These are phyloP conservation scores for Curvularia sp. DNA, from an alignment of 2,329 filamentous ascomycete species.

Conservation along the genomic window DNA sequence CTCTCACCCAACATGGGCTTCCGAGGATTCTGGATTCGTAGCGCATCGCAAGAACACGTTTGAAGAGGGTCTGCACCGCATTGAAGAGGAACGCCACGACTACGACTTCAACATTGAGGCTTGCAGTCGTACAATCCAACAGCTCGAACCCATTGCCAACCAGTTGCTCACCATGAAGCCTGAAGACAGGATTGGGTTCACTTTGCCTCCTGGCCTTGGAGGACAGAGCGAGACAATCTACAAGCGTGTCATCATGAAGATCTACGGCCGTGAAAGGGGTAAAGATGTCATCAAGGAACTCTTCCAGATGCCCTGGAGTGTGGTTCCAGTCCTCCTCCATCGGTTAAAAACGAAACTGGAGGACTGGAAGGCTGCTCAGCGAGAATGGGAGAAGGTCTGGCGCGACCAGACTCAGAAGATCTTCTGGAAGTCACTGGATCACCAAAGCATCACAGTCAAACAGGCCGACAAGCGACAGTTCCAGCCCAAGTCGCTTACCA, in stretches of 20 bases:
- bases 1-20: slow-evolving; percentile 98
- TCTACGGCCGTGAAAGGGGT: slow-evolving; percentile 86
- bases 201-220: slow-evolving; percentile 81
- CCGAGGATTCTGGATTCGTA: slow-evolving; percentile 96
- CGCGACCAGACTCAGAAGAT: slow-evolving; percentile 92
- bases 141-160: slow-evolving; percentile 92
- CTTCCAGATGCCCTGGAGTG: slow-evolving; percentile 81
- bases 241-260: slow-evolving; percentile 95
- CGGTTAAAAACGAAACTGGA: slow-evolving; percentile 95
- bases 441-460: slow-evolving; percentile 92
- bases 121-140: slow-evolving; percentile 91
- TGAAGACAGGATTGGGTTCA: slow-evolving; percentile 76
- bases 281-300: slow-evolving; percentile 86
- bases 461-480: slow-evolving; percentile 89
- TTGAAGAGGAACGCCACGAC: slow-evolving; percentile 97
- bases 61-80: slow-evolving; percentile 91
- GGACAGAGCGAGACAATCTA: slow-evolving; percentile 97
- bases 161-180: slow-evolving; percentile 79
- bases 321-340: slow-evolving; percentile 86
- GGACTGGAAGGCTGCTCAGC: slow-evolving; percentile 95
- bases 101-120: slow-evolving; percentile 99
- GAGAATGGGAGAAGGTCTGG: slow-evolving; percentile 99
- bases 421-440: slow-evolving; percentile 95
- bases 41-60: slow-evolving; percentile 96
- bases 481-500: slow-evolving; percentile 86